Conservation (phyloP, 495 filamentous ascomycete genomes). For the Hapsidospora chrysogenum region DNA sequence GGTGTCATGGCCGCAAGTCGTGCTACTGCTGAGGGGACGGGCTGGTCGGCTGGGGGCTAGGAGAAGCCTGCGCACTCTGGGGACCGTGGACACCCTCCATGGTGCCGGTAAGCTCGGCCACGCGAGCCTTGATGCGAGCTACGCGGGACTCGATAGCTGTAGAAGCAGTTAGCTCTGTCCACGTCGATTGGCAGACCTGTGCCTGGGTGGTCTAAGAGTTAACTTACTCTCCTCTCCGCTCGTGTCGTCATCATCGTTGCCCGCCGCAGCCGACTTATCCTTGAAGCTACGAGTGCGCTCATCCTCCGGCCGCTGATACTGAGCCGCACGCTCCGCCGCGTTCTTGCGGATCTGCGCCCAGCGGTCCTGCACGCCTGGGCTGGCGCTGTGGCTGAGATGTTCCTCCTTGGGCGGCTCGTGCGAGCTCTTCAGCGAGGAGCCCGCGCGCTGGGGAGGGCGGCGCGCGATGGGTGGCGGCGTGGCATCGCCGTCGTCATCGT, state of each 20-base stretch:
- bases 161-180: constrained; percentile 11
- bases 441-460: constrained; percentile 4
- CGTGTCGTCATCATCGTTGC: constrained; percentile 59
- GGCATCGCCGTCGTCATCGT: constrained; percentile 27
- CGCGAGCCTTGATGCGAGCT: constrained; percentile 91
- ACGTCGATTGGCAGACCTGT: constrained; percentile 3
- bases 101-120: constrained; percentile 82
- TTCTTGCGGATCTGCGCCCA: constrained; percentile 96
- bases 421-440: constrained; percentile 3
- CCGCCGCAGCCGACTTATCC: constrained; percentile 12
- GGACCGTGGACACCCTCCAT: constrained; percentile 31
- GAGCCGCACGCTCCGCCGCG: constrained; percentile 60
- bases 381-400: constrained; percentile 12
- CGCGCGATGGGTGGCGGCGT: constrained; percentile 26
- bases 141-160: constrained; percentile 88
- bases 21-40: background rate
- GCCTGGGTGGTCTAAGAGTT: background rate
- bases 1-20: too few relatives aligned
- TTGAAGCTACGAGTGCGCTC: constrained; percentile 33
- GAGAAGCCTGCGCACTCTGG: background rate
- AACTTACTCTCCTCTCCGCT: constrained; percentile 92
- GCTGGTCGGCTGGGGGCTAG: background rate
- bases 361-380: constrained; percentile 39
- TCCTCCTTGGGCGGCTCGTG: constrained; percentile 9
- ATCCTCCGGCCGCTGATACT: constrained; percentile 45